Evolutionary conservation across 2,329 filamentous ascomycete species (phyloP).

Genomic region (Cercospora zeae-maydis): DNA sequence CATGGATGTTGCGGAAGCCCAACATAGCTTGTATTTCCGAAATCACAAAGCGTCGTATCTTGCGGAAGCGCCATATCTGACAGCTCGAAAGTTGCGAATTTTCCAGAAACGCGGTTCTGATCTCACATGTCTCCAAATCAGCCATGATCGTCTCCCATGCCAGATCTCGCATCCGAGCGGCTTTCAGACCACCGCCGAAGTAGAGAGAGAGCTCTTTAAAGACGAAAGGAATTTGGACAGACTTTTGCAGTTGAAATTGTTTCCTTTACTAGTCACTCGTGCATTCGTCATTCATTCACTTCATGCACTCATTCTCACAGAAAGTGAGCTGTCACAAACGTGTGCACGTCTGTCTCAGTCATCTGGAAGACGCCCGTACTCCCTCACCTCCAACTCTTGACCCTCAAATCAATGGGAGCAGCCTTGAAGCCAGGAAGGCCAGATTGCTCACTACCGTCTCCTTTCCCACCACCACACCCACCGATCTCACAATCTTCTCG

Average conservation of each 20-base stretch:
- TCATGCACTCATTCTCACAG: neutral
- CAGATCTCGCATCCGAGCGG: neutral
- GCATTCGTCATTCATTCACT: neutral
- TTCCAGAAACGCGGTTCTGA: too few species aligned
- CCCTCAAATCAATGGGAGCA: slow-evolving; percentile 42
- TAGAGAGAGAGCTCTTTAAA: neutral
- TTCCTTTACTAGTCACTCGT: neutral
- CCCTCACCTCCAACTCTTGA: neutral
- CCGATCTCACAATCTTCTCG: slow-evolving; percentile 40
- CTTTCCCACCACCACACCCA: slow-evolving; percentile 47
- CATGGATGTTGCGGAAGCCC: too few species aligned
- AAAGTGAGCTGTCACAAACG: neutral
- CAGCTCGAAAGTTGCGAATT: too few species aligned
- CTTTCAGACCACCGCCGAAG: neutral
- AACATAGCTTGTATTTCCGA: too few species aligned
- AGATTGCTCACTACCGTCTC: slow-evolving; percentile 56
- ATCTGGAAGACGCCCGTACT: neutral
- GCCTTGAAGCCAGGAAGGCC: slow-evolving; percentile 57
- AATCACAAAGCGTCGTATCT: too few species aligned
- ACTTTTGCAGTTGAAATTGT: neutral
- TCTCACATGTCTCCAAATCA: too few species aligned
- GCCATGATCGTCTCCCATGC: too few species aligned
- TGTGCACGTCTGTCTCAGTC: neutral
- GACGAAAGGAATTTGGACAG: neutral
- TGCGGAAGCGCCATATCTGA: too few species aligned